These are phyloP conservation scores for Tricholoma matsutake DNA, from an alignment of 768 basidiomycete species.

Conservation along the genomic window DNA sequence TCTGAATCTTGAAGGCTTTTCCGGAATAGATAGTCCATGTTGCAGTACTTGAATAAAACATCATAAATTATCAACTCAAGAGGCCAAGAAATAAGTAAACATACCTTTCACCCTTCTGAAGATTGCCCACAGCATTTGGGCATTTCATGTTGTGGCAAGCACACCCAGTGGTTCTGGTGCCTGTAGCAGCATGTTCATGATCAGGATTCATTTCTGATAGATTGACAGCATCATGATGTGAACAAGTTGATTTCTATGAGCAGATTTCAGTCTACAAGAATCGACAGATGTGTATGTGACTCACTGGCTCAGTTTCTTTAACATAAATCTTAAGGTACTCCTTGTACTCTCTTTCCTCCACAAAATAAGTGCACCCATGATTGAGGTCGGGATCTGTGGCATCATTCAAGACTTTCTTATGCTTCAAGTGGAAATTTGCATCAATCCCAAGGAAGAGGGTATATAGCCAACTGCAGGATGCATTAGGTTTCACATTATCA, in stretches of 20 bases:
- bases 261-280: too few species aligned
- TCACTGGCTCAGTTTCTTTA: conserved; percentile 17
- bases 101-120: conserved; percentile 32
- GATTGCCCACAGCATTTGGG: conserved; percentile 23
- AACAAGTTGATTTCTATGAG: conserved; percentile 26
- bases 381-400: conserved; percentile 13
- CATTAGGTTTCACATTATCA: too few species aligned
- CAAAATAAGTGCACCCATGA: conserved; percentile 11
- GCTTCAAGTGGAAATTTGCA: conserved; percentile 21
- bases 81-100: too few species aligned
- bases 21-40: conserved; percentile 23
- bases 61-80: too few species aligned
- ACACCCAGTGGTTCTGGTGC: conserved; percentile 27
- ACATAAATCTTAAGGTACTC: conserved; percentile 15
- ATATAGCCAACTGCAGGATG: conserved; percentile 4
- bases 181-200: conserved; percentile 22
- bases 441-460: conserved; percentile 10
- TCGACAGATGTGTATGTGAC: neutral
- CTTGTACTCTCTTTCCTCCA: conserved; percentile 16
- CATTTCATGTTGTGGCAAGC: conserved; percentile 28
- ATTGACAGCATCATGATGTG: conserved; percentile 26
- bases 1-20: conserved; percentile 6
- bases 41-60: conserved; percentile 22
- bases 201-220: conserved; percentile 13
- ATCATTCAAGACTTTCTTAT: conserved; percentile 16